A percentile compares a stretch with the other conserved stretches of the same genome.
These are phyloP conservation scores for Zygnema cylindricum DNA, from an alignment of 139 green algal genomes.

Conservation along the genomic window DNA sequence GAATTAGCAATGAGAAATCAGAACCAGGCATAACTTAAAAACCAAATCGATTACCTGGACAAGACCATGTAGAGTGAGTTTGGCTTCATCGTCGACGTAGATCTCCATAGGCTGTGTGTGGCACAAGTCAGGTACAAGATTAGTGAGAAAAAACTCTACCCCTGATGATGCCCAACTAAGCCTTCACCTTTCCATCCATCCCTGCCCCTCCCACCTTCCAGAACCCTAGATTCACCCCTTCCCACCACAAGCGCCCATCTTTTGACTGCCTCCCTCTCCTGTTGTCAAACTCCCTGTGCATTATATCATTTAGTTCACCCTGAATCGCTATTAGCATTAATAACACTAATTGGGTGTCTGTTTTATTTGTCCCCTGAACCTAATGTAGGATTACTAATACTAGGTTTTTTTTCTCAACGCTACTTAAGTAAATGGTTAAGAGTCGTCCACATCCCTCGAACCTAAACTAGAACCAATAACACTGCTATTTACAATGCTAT, in stretches of 20 bases:
- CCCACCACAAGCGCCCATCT: background rate
- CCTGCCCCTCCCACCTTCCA: background rate
- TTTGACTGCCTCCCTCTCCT: background rate
- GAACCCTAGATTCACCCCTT: background rate
- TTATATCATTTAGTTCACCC: too few species aligned
- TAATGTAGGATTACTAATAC: too few species aligned
- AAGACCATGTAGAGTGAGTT: conserved; percentile 99
- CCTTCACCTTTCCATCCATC: background rate
- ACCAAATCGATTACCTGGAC: conserved; percentile 83
- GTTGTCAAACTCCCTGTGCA: too few species aligned
- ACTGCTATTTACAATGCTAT: too few species aligned
- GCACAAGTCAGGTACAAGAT: conserved; percentile 20
- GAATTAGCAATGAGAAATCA: too few species aligned
- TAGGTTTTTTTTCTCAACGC: too few species aligned
- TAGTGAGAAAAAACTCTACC: background rate
- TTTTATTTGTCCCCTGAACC: too few species aligned
- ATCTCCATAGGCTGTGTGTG: conserved; percentile 79
- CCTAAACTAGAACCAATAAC: too few species aligned
- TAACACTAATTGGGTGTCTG: too few species aligned
- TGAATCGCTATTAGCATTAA: too few species aligned
- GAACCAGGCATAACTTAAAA: background rate
- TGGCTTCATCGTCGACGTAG: conserved; percentile 94
- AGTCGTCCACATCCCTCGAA: too few species aligned
- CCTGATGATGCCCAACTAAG: background rate
- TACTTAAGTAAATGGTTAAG: too few species aligned